Evolutionary conservation across 192 early-diverging fungal genomes (phyloP), one percentile per base, ranked within the genome.

Genomic region (Linnemannia exigua): DNA sequence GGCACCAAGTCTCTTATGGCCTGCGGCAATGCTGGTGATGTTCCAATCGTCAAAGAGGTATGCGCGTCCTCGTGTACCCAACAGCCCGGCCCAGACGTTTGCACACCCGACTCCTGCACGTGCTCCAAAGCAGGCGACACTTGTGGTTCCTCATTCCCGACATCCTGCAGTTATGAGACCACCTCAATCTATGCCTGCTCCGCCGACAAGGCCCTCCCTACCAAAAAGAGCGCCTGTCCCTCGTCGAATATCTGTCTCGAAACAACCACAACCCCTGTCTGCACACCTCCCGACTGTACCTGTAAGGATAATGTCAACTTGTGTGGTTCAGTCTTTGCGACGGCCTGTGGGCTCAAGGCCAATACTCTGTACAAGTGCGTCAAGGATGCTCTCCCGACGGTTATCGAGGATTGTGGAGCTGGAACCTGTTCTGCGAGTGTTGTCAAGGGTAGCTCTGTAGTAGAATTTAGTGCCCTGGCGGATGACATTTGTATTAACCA

Each of bases 401-500:
- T 28, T 28, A 20, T 28, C 28, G 19, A 1, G 20, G 58, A 61
- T 17, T 61, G 58, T 28, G 28, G 22, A 61, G 7, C 58, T 12
- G 58, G 58, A 20, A 25, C 58, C 19, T 61, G 58, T 61, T 61
- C 58, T 61, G 58, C 22, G 19, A 61, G 19, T 61, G 41, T 44
- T 44, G 41, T 44, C 41, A 44, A 44, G 41, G 41, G 41, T 9
- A 44, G 5, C 41, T 44, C 61, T 0, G 12, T 44, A 9, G 12
- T 44, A 9, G 46, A 35, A 16, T 76, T 63, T 9, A 28, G n/a
- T 1, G 75, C 54, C 1, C 33, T 28, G 7, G 31, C 16, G 0
- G 38, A 76, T 28, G 75, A 76, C 31, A 58, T 33, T 25, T 76
- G 75, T 67, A 48, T 76, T 31, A 46, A 67, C 38, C 75, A 76